Evolutionary conservation across 805 yeast genomes (phyloP), one percentile per base, ranked within the genome.

Genomic region (Candida vartiovaarae): DNA sequence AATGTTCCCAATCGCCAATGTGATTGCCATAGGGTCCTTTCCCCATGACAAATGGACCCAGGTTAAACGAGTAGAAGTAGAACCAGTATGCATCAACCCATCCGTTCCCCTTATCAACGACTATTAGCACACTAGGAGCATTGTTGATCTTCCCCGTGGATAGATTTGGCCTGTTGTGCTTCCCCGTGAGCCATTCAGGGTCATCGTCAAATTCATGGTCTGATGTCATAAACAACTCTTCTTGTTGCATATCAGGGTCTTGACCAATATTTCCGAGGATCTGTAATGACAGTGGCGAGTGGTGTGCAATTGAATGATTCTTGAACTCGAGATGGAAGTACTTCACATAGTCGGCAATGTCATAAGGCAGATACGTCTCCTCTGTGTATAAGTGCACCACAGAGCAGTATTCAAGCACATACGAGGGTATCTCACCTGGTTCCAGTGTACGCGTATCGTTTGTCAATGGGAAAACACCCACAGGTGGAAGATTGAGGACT

Each of bases 1-100:
- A 80, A 62, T 91, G 99, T 55, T 91, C 99, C 99, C 99, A 91
- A 66, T 91, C 99, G 6, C 98, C 99, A 31, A 93, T 80, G 59
- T 91, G 99, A 60, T 91, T 85, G 0, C 99, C 99, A 68, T 84
- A 93, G 0, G 99, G 99, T 0, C 99, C 99, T 32, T 77, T 75
- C 3, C 98, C 98, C 97, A 91, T 89, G 8, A 91, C 97, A 65
- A 82, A 91, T 0, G 99, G 97, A 0, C 99, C 99, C 51, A 86
- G 68, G 60, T 91, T 91, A 68, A 91, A 91, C 2, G 95, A 83
- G 60, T 93, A 91, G 59, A 91, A 91, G 59, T 87, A 90, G 62
- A 91, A 93, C 97, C 98, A 91, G 60, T 77, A 91, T 0, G 97
- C 87, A 61, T 91, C 99, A 0, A 90, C 84, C 87, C 93, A 82